Evolutionary conservation across 768 basidiomycete genomes (phyloP), one percentile per base, ranked within the genome.

Genomic region (Solioccasus polychromus): DNA sequence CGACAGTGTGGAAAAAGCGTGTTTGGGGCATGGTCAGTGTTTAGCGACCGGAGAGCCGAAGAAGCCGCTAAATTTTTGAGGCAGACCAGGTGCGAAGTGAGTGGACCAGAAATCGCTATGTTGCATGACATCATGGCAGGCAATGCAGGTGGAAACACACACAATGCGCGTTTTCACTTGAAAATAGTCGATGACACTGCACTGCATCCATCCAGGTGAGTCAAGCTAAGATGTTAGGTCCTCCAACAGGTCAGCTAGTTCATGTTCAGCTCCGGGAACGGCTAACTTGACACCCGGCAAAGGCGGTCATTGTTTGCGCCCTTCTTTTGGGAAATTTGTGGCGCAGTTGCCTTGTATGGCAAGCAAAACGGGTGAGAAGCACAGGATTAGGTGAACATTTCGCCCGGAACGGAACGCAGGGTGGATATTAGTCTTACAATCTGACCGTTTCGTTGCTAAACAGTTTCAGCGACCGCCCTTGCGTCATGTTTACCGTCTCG

Each of bases 401-500:
- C 23, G 42, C 35, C 54, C 63, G 59, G 61, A 50, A 54, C 61
- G 35, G 57, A 41, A 51, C 52, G 20, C 45, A 48, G 39, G 45
- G 47, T 32, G 12, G 36, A 39, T 36, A 43, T 30, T 29, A 22
- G 22, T 43, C 44, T 38, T 48, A 38, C 53, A 25, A 42, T 35
- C 36, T 47, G 32, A 32, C 45, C 31, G 19, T 52, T 31, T 52
- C 24, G 37, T 45, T 40, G 49, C 41, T 36, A 31, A 47, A 42
- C 38, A 38, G 31, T 36, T 42, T 46, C 42, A 35, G 44, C 44
- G 45, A 37, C 42, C 31, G 28, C 20, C 30, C 28, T 53, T 56
- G 60, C 56, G 59, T 65, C 62, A 66, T 64, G 19, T 5, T 45
- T 38, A 45, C 50, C 47, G 36, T 20, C 50, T 48, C 37, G 51